These are phyloP conservation scores for Globisporangium parvum DNA, from an alignment of 352 stramenopile species.

Conservation along the genomic window DNA sequence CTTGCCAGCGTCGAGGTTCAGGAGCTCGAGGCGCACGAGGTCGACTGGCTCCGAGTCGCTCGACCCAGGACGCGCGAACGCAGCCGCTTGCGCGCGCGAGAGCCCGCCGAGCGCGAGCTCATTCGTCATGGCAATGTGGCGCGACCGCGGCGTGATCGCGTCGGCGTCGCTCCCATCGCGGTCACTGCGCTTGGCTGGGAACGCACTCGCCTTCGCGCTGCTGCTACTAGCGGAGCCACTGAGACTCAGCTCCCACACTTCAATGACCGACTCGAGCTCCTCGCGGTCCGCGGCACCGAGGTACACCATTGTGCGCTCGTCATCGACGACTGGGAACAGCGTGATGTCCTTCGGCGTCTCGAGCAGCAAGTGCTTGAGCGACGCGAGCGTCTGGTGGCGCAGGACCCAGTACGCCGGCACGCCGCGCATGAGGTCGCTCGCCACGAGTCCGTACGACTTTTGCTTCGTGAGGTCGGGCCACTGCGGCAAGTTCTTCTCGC, in stretches of 20 bases:
- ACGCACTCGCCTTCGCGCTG: neutral
- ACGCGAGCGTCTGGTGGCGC: constrained; percentile 46
- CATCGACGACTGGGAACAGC: constrained; percentile 66
- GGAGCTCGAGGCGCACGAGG: constrained; percentile 47
- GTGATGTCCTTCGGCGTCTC: constrained; percentile 29
- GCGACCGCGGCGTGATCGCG: constrained; percentile 14
- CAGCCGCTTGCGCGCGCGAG: constrained; percentile 17
- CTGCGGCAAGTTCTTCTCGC: constrained; percentile 73
- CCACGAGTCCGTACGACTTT: constrained; percentile 64
- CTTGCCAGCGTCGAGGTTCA: constrained; percentile 56
- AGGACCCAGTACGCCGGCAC: constrained; percentile 35
- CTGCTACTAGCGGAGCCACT: constrained; percentile 1
- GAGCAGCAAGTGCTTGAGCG: constrained; percentile 38
- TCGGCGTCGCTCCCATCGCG: neutral
- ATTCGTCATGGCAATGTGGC: constrained; percentile 15
- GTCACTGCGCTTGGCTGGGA: neutral
- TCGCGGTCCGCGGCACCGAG: constrained; percentile 53
- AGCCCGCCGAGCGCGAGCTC: constrained; percentile 21
- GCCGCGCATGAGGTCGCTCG: constrained; percentile 64
- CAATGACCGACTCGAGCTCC: constrained; percentile 55
- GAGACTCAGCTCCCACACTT: constrained; percentile 51
- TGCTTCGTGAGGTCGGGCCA: constrained; percentile 79
- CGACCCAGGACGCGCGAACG: constrained; percentile 30
- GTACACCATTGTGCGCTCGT: constrained; percentile 50
- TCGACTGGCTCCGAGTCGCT: constrained; percentile 31